phyloP scores from a whole-genome alignment of 2,329 filamentous ascomycete genomes.

The Drechslera avenae region DNA sequence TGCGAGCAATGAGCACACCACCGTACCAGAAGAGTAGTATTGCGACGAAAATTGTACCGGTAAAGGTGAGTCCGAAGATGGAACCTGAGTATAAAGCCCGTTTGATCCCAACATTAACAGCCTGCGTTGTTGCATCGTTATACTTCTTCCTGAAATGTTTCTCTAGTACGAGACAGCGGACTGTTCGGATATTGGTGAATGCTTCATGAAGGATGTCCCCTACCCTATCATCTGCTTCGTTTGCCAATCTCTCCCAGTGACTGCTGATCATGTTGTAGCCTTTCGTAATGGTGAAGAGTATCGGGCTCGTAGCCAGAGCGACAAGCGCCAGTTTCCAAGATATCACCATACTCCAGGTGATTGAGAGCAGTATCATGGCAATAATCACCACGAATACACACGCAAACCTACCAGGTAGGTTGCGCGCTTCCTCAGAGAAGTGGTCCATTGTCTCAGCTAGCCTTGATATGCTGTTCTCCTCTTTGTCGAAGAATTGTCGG shows the following conservation, averaged over 20 bases:
- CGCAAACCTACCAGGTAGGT: conserved; percentile 77
- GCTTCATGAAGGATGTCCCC: conserved; percentile 73
- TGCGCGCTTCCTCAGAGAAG: conserved; percentile 85
- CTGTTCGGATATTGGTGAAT: conserved; percentile 77
- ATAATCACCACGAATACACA: conserved; percentile 70
- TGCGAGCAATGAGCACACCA: conserved; percentile 63
- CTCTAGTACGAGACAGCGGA: conserved; percentile 77
- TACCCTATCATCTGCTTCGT: conserved; percentile 64
- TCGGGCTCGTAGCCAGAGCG: conserved; percentile 69
- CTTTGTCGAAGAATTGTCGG: conserved; percentile 75
- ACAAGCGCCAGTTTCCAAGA: conserved; percentile 85
- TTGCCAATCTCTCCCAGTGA: conserved; percentile 73
- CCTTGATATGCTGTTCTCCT: conserved; percentile 65
- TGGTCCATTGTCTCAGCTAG: conserved; percentile 77
- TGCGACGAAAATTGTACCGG: conserved; percentile 71
- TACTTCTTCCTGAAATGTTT: conserved; percentile 71
- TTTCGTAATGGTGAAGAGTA: conserved; percentile 69
- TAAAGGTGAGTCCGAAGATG: conserved; percentile 79
- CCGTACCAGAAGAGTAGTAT: conserved; percentile 87
- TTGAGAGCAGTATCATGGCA: conserved; percentile 69
- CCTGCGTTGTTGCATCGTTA: conserved; percentile 54
- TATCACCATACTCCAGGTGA: conserved; percentile 74
- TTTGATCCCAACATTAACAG: conserved; percentile 66
- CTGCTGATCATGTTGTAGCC: conserved; percentile 68
- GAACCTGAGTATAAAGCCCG: conserved; percentile 71